Evolutionary conservation across 2,329 filamentous ascomycete species (phyloP), one percentile per base, ranked within the genome.

Genomic region (Neonectria sp.): DNA sequence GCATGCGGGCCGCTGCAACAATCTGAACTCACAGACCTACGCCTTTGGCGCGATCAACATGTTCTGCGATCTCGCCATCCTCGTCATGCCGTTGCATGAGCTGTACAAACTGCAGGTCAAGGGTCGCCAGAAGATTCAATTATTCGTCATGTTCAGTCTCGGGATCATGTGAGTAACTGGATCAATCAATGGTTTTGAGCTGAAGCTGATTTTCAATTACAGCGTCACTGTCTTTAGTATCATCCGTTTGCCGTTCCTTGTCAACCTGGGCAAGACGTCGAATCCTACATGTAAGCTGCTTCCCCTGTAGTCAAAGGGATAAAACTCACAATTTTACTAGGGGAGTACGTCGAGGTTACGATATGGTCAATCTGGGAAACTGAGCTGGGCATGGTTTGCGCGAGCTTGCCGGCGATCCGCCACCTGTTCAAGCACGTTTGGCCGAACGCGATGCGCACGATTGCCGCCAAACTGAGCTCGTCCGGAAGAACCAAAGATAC

Each of bases 311-410:
- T 6, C 3, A 2, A 15, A 11, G 21, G 11, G 4, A 5, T 4
- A 21, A 9, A 2, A 12, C 68, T 71, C 2, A 37, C 6, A 4
- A 5, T 5, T 13, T 15, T 1, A 71, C 24, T 6, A 49, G 69
- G 69, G 69, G 69, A 71, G 11, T 67, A 69, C 12, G 53, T 66
- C 2, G 71, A 72, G 12, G 71, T 72, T 3, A 72, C 71, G 0
- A 72, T 72, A 2, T 72, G 71, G 71, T 72, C 71, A 1, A 72
- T 72, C 37, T 72, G 71, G 71, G 71, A 72, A 24, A 72, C 71
- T 2, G 71, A 72, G 35, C 60, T 72, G 11, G 71, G 71, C 40
- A 72, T 73, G 68, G 60, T 72, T 3, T 72, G 71, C 7, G 71
- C 71, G 11, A 71, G 71, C 55, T 52, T 72, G 2, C 71, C 71